Conservation (phyloP, 169 alveolate genomes). For the Cryptosporidium andersoni region DNA sequence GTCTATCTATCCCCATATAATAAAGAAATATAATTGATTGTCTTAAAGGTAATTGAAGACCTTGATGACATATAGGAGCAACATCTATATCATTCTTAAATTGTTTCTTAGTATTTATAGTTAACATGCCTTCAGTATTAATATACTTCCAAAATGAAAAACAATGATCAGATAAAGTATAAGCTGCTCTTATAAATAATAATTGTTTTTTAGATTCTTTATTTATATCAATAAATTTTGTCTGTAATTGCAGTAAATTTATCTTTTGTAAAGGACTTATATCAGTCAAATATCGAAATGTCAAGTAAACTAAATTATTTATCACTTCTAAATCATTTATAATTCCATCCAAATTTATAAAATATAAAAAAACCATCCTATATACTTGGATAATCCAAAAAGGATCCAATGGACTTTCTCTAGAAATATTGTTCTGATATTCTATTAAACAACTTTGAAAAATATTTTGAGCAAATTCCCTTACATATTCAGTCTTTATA, state of each 20-base stretch:
- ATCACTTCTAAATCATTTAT: conserved; percentile 16
- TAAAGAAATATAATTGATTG: conserved; percentile 44
- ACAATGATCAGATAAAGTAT: conserved; percentile 48
- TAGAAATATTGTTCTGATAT: conserved; percentile 40
- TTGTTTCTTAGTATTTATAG: background rate
- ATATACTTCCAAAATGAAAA: conserved; percentile 24
- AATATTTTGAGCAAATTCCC: conserved; percentile 17
- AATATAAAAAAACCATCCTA: conserved; percentile 53
- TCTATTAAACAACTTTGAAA: conserved; percentile 24
- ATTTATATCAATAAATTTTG: conserved; percentile 29
- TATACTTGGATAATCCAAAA: conserved; percentile 63
- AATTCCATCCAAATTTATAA: background rate
- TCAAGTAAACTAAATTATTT: conserved; percentile 10
- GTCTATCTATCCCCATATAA: conserved; percentile 42
- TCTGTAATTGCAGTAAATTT: conserved; percentile 39
- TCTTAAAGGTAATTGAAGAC: conserved; percentile 63
- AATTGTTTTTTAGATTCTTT: conserved; percentile 40
- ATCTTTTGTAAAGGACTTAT: conserved; percentile 12
- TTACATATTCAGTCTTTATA: conserved; percentile 20
- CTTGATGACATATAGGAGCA: conserved; percentile 40
- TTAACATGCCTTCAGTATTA: conserved; percentile 1
- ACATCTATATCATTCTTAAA: background rate
- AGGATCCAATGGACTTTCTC: conserved; percentile 65
- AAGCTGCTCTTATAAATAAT: conserved; percentile 63
- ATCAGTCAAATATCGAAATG: conserved; percentile 31